These are phyloP conservation scores for Oenanthe javanica DNA, from an alignment of 140 eudicot species.

Conservation along the genomic window DNA sequence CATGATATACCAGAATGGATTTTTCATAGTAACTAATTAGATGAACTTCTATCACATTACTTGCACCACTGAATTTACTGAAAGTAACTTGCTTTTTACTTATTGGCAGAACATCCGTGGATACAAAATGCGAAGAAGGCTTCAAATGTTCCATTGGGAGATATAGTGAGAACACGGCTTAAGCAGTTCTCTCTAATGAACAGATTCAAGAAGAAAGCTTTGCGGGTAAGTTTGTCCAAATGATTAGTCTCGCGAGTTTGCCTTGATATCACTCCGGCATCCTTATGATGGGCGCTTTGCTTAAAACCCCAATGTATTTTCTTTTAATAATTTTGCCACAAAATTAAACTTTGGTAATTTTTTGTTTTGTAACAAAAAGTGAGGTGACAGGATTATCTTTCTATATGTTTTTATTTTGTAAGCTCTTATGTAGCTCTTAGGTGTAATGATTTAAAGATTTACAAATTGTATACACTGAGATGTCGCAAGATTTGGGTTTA, in stretches of 20 bases:
- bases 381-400: not conserved
- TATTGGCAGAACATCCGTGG: conserved; percentile 80
- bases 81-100: not conserved
- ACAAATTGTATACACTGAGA: not conserved
- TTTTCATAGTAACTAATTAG: not conserved
- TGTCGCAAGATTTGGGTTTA: not conserved
- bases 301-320: not conserved
- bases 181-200: conserved; percentile 91
- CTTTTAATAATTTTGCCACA: not conserved
- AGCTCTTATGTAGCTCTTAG: not conserved
- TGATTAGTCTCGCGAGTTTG: not conserved
- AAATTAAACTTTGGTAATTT: not conserved
- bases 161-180: conserved; percentile 80
- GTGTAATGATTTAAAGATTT: not conserved
- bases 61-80: not conserved
- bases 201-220: conserved; percentile 83
- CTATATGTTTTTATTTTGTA: not conserved
- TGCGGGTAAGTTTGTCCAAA: conserved; percentile 45
- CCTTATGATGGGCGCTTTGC: not conserved
- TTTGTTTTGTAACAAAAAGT: not conserved
- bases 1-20: not conserved
- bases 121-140: conserved; percentile 85
- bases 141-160: conserved; percentile 89
- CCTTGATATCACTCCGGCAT: not conserved
- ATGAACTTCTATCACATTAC: not conserved